phyloP scores from a whole-genome alignment of 768 basidiomycete species.

The Pleurotus ostreatus region DNA sequence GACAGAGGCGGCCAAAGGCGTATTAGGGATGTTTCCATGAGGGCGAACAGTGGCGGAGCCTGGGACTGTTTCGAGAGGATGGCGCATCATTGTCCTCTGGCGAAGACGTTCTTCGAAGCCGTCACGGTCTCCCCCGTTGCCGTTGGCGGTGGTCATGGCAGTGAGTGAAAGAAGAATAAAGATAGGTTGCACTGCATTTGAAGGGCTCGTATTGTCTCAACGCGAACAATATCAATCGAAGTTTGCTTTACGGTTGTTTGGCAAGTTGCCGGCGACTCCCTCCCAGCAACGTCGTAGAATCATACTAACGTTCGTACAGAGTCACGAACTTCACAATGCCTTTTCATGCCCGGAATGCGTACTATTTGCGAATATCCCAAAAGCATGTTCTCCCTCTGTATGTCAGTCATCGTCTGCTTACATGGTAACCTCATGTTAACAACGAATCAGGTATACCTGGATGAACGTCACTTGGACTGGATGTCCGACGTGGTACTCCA shows the following conservation, averaged over 20 bases:
- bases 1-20: constrained; percentile 70
- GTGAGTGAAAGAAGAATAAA: neutral
- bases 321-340: constrained; percentile 36
- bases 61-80: constrained; percentile 57
- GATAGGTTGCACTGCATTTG: neutral
- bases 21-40: constrained; percentile 77
- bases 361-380: constrained; percentile 79
- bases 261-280: neutral
- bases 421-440: constrained; percentile 1
- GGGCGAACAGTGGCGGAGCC: constrained; percentile 23
- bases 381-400: constrained; percentile 75
- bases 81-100: constrained; percentile 29
- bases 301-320: neutral
- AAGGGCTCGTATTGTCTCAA: neutral
- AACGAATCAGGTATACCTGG: constrained; percentile 67
- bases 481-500: constrained; percentile 84
- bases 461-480: constrained; percentile 85
- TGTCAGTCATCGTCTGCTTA: constrained; percentile 31
- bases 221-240: neutral
- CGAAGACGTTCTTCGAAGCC: constrained; percentile 39
- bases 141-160: constrained; percentile 22
- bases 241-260: neutral
- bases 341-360: constrained; percentile 71
- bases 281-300: neutral
- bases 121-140: constrained; percentile 20